Percentiles rank a stretch among this genome's conserved stretches.
phyloP scores from a whole-genome alignment of 768 basidiomycete genomes.

The Naganishia onofrii region DNA sequence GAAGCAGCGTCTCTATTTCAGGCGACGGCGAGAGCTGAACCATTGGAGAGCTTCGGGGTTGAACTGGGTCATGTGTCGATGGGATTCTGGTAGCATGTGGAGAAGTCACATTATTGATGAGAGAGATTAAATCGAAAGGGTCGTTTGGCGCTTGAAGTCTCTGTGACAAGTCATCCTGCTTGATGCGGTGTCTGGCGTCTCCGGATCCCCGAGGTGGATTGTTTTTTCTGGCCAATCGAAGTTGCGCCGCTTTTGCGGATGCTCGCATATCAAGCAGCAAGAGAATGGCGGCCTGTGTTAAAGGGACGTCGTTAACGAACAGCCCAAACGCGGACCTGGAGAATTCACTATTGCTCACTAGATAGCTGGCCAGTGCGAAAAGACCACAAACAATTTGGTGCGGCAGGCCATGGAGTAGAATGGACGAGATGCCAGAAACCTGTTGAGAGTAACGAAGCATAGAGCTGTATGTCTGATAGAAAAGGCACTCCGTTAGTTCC shows the following conservation, averaged over 20 bases:
- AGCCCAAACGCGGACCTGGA: neutral
- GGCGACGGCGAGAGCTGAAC: constrained; percentile 20
- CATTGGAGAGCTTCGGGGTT: constrained; percentile 5
- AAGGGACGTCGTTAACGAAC: neutral
- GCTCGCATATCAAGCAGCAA: neutral
- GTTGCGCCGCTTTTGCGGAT: constrained; percentile 8
- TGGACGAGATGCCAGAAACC: neutral
- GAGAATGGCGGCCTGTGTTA: neutral
- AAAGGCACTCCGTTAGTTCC: neutral
- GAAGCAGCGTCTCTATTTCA: constrained; percentile 1
- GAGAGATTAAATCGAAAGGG: neutral
- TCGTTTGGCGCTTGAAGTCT: neutral
- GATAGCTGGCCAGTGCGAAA: neutral
- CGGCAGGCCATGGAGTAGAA: constrained; percentile 4
- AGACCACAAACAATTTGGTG: neutral
- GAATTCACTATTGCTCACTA: neutral
- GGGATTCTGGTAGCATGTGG: neutral
- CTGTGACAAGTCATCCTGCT: neutral
- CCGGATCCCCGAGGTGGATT: neutral
- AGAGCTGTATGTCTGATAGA: neutral
- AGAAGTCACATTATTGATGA: neutral
- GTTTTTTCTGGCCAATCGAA: constrained; percentile 4
- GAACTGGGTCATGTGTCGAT: neutral
- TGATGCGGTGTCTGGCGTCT: too few relatives aligned
- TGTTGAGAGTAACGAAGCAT: neutral